Percentiles rank a stretch among this genome's conserved stretches.
Evolutionary conservation across 139 green algal genomes (phyloP).

Genomic region (Coccomyxa sp.): DNA sequence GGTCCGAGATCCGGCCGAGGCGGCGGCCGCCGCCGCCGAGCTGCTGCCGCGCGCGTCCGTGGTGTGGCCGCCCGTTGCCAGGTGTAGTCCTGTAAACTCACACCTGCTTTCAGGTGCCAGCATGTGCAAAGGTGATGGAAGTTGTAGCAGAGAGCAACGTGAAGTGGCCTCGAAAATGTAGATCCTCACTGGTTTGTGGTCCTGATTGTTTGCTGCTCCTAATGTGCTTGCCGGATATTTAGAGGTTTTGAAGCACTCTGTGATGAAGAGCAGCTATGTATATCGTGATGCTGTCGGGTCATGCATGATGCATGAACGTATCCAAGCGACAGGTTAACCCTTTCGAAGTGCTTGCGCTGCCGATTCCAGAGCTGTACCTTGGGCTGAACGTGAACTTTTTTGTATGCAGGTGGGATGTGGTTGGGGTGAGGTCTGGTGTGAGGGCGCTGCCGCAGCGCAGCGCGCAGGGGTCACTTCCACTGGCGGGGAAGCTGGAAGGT

Average conservation of each 20-base stretch:
- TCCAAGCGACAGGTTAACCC: neutral
- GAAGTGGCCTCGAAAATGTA: too few relatives aligned
- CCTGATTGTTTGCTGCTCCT: too few relatives aligned
- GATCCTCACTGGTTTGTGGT: too few relatives aligned
- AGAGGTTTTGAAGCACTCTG: too few relatives aligned
- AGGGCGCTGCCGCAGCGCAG: constrained; percentile 63
- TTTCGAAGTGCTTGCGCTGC: neutral
- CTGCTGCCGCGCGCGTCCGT: constrained; percentile 29
- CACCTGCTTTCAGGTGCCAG: neutral
- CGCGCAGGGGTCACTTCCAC: constrained; percentile 53
- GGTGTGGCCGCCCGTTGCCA: constrained; percentile 41
- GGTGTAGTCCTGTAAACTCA: neutral
- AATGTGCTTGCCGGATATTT: too few relatives aligned
- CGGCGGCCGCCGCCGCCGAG: constrained; percentile 2
- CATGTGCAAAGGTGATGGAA: neutral
- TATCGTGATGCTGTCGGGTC: neutral
- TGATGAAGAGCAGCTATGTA: too few relatives aligned
- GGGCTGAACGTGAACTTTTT: neutral
- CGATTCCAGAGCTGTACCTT: neutral
- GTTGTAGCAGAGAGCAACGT: too few relatives aligned
- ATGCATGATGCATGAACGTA: neutral
- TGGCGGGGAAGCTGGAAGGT: constrained; percentile 39
- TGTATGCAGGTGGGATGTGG: constrained; percentile 31
- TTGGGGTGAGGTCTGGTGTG: constrained; percentile 53
- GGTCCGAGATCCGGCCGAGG: neutral